phyloP scores from a whole-genome alignment of 768 basidiomycete genomes.

The Paxillus involutus region DNA sequence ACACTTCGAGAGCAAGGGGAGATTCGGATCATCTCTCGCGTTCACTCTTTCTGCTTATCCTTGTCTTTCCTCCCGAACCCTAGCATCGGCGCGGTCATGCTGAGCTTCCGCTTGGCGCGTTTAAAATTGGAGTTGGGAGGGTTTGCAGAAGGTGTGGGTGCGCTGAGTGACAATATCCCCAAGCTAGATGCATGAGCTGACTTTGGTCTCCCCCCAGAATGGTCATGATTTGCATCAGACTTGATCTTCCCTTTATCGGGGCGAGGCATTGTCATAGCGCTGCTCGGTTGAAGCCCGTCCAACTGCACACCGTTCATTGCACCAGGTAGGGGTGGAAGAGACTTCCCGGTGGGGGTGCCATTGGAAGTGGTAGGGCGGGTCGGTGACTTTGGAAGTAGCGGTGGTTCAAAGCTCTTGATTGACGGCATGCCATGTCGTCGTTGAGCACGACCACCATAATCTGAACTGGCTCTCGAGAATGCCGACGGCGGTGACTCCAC shows the following conservation, averaged over 20 bases:
- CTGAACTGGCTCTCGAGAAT: slow-evolving; percentile 16
- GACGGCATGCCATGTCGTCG: slow-evolving; percentile 11
- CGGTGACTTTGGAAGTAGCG: slow-evolving; percentile 8
- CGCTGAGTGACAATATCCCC: slow-evolving; percentile 10
- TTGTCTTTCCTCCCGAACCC: slow-evolving; percentile 57
- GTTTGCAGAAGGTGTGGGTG: slow-evolving; percentile 20
- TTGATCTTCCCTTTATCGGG: background rate
- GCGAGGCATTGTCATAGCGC: slow-evolving; percentile 1
- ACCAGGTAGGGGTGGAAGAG: slow-evolving; percentile 3
- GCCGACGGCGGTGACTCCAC: slow-evolving; percentile 17
- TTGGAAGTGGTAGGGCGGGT: slow-evolving; percentile 42
- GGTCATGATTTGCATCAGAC: background rate
- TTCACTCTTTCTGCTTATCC: slow-evolving; percentile 39
- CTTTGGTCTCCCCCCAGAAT: slow-evolving; percentile 17
- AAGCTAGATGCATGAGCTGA: slow-evolving; percentile 24
- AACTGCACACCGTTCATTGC: background rate
- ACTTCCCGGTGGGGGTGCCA: slow-evolving; percentile 19
- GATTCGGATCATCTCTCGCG: background rate
- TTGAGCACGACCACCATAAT: slow-evolving; percentile 9
- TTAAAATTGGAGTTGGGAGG: slow-evolving; percentile 29
- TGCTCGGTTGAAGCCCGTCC: background rate
- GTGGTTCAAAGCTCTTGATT: background rate
- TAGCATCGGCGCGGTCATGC: slow-evolving; percentile 59
- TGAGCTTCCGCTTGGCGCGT: slow-evolving; percentile 60
- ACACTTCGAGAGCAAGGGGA: background rate